A percentile compares a stretch with the other conserved stretches of the same genome.
These are phyloP conservation scores for Lipomyces sp. DNA, from an alignment of 805 yeast species.

Conservation along the genomic window DNA sequence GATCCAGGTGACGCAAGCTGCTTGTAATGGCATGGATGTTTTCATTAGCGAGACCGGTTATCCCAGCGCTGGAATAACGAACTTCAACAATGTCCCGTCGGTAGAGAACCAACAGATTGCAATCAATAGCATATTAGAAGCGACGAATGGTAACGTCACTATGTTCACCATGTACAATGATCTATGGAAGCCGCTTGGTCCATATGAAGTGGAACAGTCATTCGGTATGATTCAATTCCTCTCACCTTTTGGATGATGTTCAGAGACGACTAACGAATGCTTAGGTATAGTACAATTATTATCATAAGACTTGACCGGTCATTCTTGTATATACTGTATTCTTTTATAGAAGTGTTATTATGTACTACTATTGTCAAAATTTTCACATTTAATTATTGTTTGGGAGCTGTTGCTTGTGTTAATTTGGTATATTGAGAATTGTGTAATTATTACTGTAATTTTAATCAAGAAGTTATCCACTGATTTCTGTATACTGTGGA, in stretches of 20 bases:
- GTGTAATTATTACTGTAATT: background rate
- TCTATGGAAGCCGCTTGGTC: constrained; percentile 85
- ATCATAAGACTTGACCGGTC: background rate
- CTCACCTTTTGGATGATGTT: background rate
- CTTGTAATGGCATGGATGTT: constrained; percentile 63
- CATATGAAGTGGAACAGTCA: constrained; percentile 81
- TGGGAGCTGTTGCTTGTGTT: background rate
- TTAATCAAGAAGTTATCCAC: too few relatives aligned
- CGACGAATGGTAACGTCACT: constrained; percentile 61
- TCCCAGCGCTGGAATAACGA: constrained; percentile 84
- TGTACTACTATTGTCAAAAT: background rate
- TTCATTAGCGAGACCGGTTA: constrained; percentile 92
- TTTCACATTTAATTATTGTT: background rate
- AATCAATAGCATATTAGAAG: constrained; percentile 62
- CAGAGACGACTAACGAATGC: background rate
- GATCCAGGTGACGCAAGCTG: constrained; percentile 55
- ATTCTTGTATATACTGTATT: background rate
- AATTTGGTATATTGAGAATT: background rate
- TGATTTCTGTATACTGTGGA: too few relatives aligned
- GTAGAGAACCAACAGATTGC: constrained; percentile 66
- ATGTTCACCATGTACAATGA: constrained; percentile 83
- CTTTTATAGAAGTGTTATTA: background rate
- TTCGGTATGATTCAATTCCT: constrained; percentile 57
- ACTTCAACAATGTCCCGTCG: constrained; percentile 84
- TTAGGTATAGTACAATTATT: constrained; percentile 1